Percentiles rank a stretch among this genome's conserved stretches.
Conservation (phyloP, 352 stramenopile species). For the Phytophthora pini region DNA sequence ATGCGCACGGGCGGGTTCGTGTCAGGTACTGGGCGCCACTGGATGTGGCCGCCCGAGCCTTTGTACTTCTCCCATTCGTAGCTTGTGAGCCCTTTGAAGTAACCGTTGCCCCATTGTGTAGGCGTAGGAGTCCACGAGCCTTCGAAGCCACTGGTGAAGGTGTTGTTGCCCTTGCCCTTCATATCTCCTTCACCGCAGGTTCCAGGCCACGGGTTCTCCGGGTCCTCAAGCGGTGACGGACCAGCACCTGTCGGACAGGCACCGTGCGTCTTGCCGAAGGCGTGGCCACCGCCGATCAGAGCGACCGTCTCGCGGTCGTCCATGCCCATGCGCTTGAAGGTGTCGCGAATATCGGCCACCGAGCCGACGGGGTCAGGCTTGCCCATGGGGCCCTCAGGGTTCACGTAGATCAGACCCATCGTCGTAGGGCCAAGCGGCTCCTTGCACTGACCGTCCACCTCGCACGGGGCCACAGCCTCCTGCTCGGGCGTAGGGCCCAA, state of each 20-base stretch:
- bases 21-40: constrained; percentile 70
- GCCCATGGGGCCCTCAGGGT: constrained; percentile 63
- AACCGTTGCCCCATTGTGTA: constrained; percentile 89
- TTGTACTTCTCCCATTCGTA: constrained; percentile 90
- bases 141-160: constrained; percentile 81
- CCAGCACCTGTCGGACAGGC: constrained; percentile 55
- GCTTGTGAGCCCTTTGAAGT: constrained; percentile 86
- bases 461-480: constrained; percentile 50
- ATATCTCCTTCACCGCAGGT: constrained; percentile 50
- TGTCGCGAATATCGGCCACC: constrained; percentile 90
- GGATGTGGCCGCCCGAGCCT: constrained; percentile 66
- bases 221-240: constrained; percentile 48
- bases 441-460: constrained; percentile 55
- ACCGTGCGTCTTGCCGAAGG: constrained; percentile 93
- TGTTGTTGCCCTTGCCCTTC: constrained; percentile 72
- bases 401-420: constrained; percentile 76
- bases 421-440: constrained; percentile 62
- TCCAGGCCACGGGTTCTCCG: constrained; percentile 60
- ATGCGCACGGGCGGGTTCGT: constrained; percentile 78
- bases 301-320: constrained; percentile 95
- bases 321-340: constrained; percentile 95
- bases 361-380: constrained; percentile 89
- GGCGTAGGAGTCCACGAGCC: too few species aligned
- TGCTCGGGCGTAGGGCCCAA: constrained; percentile 50
- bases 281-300: constrained; percentile 91